Conservation (phyloP, 495 filamentous ascomycete species). For the Aspergillus sclerotioniger region DNA sequence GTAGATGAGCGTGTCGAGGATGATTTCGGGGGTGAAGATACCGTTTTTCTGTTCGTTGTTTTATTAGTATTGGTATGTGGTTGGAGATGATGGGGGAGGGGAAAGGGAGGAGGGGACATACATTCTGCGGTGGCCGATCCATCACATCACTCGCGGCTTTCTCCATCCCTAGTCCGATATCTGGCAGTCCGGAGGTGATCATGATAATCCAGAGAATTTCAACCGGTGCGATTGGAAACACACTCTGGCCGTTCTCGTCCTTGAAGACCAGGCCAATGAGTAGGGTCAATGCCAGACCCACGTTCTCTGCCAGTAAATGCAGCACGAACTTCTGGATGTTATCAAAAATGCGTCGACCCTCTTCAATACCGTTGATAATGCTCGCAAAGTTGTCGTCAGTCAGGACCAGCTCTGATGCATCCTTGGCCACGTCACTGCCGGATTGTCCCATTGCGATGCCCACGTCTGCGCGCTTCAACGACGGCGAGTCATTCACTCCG, state of each 20-base stretch:
- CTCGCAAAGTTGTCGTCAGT: slow-evolving; percentile 83
- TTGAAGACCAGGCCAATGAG: slow-evolving; percentile 73
- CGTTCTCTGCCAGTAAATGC: slow-evolving; percentile 70
- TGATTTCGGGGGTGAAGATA: slow-evolving; percentile 67
- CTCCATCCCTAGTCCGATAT: slow-evolving; percentile 75
- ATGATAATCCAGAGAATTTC: slow-evolving; percentile 80
- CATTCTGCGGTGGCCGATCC: slow-evolving; percentile 57
- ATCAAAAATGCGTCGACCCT: slow-evolving; percentile 71
- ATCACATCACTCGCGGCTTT: slow-evolving; percentile 64
- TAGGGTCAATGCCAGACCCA: slow-evolving; percentile 65
- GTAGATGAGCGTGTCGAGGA: slow-evolving; percentile 68
- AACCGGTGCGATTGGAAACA: slow-evolving; percentile 70
- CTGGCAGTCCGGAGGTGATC: slow-evolving; percentile 69
- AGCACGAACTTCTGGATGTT: slow-evolving; percentile 79
- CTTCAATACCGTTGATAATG: slow-evolving; percentile 71
- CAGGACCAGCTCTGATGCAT: slow-evolving; percentile 78
- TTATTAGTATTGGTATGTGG: slow-evolving; percentile 29
- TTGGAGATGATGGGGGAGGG: neutral
- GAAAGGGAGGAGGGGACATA: neutral
- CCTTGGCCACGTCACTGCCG: slow-evolving; percentile 83
- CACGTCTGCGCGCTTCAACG: slow-evolving; percentile 76
- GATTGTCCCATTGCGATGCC: slow-evolving; percentile 81
- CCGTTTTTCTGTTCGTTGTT: slow-evolving; percentile 51
- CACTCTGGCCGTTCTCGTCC: slow-evolving; percentile 58
- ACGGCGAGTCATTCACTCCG: slow-evolving; percentile 84